Conservation (phyloP, 345 rosid species). For the Gossypium bickii region DNA sequence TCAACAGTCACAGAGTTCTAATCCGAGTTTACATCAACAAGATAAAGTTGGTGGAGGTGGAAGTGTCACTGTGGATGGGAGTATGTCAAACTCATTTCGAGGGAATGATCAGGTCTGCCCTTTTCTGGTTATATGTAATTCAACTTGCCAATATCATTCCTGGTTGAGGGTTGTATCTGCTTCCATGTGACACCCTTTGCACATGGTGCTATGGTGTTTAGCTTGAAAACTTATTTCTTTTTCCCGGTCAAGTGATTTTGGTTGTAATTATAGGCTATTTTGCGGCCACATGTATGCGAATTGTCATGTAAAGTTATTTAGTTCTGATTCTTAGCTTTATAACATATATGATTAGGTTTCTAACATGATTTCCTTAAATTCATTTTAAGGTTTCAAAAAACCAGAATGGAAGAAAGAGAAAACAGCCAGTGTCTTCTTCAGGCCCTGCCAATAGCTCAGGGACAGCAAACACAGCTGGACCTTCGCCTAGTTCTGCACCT, state of each 20-base stretch:
- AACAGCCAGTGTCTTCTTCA: constrained; percentile 96
- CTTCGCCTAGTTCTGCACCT: constrained; percentile 98
- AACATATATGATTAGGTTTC: constrained; percentile 23
- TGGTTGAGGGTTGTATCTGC: neutral
- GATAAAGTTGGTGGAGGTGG: constrained; percentile 79
- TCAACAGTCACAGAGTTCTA: constrained; percentile 72
- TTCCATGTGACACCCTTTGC: neutral
- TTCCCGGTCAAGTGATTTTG: too few relatives aligned
- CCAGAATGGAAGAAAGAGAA: constrained; percentile 93
- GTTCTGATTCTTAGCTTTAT: neutral
- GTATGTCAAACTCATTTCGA: constrained; percentile 85
- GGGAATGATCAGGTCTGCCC: constrained; percentile 92
- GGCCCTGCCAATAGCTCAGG: constrained; percentile 99
- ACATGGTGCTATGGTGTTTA: too few relatives aligned
- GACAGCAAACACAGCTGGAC: constrained; percentile 96
- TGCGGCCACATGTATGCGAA: neutral
- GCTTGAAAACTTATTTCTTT: too few relatives aligned
- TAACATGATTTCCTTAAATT: constrained; percentile 32
- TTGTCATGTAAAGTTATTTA: neutral
- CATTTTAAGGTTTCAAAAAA: constrained; percentile 75
- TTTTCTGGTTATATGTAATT: constrained; percentile 13
- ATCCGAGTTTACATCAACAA: constrained; percentile 58
- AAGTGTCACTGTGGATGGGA: constrained; percentile 69
- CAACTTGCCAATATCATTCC: neutral
- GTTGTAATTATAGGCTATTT: neutral